phyloP scores from a whole-genome alignment of 192 early-diverging fungal species.

The Coemansia sp. region DNA sequence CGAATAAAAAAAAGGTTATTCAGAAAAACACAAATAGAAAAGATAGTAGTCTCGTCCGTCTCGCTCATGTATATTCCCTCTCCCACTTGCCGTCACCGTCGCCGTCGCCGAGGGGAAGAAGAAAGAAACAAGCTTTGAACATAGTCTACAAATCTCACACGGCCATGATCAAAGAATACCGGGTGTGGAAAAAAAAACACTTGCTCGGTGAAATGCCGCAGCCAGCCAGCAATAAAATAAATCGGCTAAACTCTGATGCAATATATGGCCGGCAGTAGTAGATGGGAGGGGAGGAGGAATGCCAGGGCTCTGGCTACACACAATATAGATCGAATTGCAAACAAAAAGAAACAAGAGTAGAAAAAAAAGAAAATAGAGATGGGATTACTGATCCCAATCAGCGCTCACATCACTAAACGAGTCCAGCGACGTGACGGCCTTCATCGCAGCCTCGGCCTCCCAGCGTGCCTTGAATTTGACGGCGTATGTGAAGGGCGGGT shows the following conservation, averaged over 20 bases:
- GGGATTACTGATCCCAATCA: conserved; percentile 32
- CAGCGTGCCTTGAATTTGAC: conserved; percentile 41
- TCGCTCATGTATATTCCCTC: not conserved
- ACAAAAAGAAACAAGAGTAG: conserved; percentile 1
- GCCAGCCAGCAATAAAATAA: too few species aligned
- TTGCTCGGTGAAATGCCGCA: not conserved
- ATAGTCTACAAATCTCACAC: not conserved
- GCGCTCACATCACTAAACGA: conserved; percentile 22
- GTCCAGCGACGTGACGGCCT: conserved; percentile 22
- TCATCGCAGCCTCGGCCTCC: conserved; percentile 46
- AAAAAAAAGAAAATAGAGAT: not conserved
- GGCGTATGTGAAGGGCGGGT: conserved; percentile 35
- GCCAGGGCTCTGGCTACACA: not conserved
- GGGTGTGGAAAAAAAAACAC: not conserved
- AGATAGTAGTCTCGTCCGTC: not conserved
- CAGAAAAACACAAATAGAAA: not conserved
- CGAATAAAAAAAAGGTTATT: not conserved
- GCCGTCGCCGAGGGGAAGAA: not conserved
- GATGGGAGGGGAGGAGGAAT: not conserved
- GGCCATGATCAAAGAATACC: not conserved
- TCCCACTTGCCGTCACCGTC: too few species aligned
- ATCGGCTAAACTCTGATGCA: not conserved
- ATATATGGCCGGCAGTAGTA: not conserved
- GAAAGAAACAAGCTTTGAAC: not conserved
- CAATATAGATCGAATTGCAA: conserved; percentile 2